Evolutionary conservation across 1,139 yeast genomes (phyloP).

Genomic region (Meyerozyma smithsonii): DNA sequence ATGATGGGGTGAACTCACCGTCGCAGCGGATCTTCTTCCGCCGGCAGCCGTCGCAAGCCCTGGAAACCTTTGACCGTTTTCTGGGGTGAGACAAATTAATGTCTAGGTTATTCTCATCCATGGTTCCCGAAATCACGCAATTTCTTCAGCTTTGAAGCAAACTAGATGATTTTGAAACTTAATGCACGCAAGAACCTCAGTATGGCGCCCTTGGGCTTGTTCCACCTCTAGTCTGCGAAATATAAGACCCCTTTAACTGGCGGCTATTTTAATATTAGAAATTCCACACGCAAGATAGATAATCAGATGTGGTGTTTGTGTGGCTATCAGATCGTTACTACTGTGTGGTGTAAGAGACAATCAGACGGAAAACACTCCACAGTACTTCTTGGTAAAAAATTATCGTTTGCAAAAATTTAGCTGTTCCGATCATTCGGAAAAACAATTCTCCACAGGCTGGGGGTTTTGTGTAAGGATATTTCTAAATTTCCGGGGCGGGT

Average conservation of each 20-base stretch:
- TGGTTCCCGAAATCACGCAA: no score
- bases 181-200: no score
- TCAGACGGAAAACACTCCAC: neutral
- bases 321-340: no score
- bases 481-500: conserved; percentile 3
- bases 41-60: conserved; percentile 69
- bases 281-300: neutral
- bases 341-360: neutral
- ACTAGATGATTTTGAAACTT: no score
- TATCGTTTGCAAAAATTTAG: neutral
- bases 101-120: neutral
- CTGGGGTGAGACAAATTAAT: conserved; percentile 25
- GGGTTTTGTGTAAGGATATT: neutral
- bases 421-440: conserved; percentile 3
- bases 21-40: conserved; percentile 61
- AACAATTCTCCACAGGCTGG: conserved; percentile 1
- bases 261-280: neutral
- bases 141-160: no score
- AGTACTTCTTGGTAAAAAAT: neutral
- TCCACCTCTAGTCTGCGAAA: no score
- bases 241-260: neutral
- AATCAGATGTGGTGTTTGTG: neutral
- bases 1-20: conserved; percentile 42
- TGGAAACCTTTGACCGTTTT: conserved; percentile 59
- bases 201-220: no score